Base-by-base conservation (phyloP, 2,329 filamentous ascomycete genomes). In the Colletotrichum magnum region DNA sequence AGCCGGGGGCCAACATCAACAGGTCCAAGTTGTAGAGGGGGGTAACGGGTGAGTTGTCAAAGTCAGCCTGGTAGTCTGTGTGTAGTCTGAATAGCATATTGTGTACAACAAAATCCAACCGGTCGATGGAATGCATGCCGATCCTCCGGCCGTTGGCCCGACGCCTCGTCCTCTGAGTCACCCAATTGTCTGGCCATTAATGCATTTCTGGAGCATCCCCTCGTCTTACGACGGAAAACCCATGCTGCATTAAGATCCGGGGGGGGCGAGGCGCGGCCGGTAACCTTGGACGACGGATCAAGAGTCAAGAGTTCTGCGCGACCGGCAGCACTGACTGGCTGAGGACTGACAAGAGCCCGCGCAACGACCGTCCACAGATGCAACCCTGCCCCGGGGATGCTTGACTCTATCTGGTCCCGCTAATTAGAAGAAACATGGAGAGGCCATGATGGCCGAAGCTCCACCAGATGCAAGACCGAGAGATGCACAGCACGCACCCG, bases 1-100 rank as follows among this genome's bases (percentile, higher is more conserved):
- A 90, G 78, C 84, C 87, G 16, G 88, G 88, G 32, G 78, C 84
- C 28, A 85, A 82, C 72, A 89, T 90, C 72, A 78, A 80, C 75
- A 79, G 78, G 59, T 75, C 83, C 45, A 87, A 84, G 78, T 73
- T 88, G 74, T 88, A 81, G 76, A 5, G 48, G 18, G 48, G 18
- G 63, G 45, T 56, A 63, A 48, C 50, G 24, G 58, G 12, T 2
- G 3, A 24, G 21, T 24, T 60, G 59, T 39, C 45, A 51, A 48
- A 48, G 21, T 67, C 18, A 15, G 41, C 41, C 41, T 15, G 41
- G 41, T 58, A 47, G 43, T 43, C 45, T 53, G 50, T 52, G 36
- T 60, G 15, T 47, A 51, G 24, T 56, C 32, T 45, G 56, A 58
- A 56, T 18, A 50, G 41, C 36, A 58, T 32, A 15, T 58, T 15